These are phyloP conservation scores for Claviceps digitariae DNA, from an alignment of 2,329 filamentous ascomycete genomes.

Conservation along the genomic window DNA sequence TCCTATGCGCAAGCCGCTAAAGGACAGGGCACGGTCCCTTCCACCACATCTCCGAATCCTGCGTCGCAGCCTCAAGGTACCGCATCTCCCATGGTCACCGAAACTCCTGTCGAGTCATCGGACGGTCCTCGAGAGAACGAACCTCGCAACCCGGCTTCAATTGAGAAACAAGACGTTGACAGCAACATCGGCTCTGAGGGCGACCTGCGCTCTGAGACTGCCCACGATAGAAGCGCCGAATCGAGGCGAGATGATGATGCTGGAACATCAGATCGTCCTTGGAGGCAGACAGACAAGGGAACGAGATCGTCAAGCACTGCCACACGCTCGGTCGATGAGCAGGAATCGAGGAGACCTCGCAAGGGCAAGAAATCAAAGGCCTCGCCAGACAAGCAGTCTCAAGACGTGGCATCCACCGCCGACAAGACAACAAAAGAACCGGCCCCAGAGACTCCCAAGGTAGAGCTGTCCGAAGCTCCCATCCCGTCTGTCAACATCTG, in stretches of 20 bases:
- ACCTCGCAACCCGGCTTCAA: constrained; percentile 7
- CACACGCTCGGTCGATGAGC: constrained; percentile 53
- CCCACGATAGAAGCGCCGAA: constrained; percentile 19
- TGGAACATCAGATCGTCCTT: constrained; percentile 24
- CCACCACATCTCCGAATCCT: constrained; percentile 14
- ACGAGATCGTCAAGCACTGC: constrained; percentile 49
- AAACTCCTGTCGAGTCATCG: constrained; percentile 13
- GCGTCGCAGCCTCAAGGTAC: constrained; percentile 14
- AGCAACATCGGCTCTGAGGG: constrained; percentile 24
- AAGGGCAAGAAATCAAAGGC: constrained; percentile 49
- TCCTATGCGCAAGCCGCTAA: constrained; percentile 95
- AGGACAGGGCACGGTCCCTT: constrained; percentile 42
- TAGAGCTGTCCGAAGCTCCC: constrained; percentile 66
- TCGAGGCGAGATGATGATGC: constrained; percentile 25
- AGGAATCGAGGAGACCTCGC: constrained; percentile 29
- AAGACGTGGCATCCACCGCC: constrained; percentile 36
- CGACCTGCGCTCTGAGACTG: constrained; percentile 22
- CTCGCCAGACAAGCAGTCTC: constrained; percentile 24
- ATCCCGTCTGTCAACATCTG: constrained; percentile 78
- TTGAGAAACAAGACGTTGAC: constrained; percentile 22
- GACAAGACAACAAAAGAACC: constrained; percentile 39
- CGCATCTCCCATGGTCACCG: constrained; percentile 13
- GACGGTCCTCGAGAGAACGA: constrained; percentile 14
- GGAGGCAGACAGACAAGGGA: constrained; percentile 30
- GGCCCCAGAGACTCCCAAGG: constrained; percentile 35